Conservation (phyloP, 352 stramenopile species). For the Globisporangium megalacanthum region DNA sequence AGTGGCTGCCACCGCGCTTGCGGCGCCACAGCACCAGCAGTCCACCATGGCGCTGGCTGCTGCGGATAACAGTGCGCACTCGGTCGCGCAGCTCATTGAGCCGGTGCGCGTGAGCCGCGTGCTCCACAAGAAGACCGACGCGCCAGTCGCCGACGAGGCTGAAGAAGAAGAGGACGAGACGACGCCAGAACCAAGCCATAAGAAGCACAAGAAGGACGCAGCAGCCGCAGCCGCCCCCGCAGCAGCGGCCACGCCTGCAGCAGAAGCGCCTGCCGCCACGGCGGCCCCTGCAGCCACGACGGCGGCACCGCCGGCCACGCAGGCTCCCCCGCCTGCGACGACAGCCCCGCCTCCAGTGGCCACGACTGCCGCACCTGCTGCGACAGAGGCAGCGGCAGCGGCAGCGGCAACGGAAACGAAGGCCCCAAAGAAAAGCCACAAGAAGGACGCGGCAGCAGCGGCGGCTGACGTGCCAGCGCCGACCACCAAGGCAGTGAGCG, state of each 20-base stretch:
- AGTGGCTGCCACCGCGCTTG: constrained; percentile 36
- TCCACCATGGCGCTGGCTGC: constrained; percentile 11
- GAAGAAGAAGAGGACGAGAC: constrained; percentile 16
- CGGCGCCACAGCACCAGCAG: constrained; percentile 17
- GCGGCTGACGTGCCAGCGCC: neutral
- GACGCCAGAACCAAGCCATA: constrained; percentile 11
- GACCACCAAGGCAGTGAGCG: constrained; percentile 22
- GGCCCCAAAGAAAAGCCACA: constrained; percentile 23
- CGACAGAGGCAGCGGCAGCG: constrained; percentile 1
- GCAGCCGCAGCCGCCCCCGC: constrained; percentile 19
- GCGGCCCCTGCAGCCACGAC: constrained; percentile 9
- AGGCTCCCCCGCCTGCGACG: constrained; percentile 1
- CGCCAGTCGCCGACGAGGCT: constrained; percentile 12
- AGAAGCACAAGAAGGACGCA: constrained; percentile 29
- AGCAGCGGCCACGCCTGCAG: constrained; percentile 17
- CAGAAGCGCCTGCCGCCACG: constrained; percentile 26
- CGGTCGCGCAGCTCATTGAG: constrained; percentile 16
- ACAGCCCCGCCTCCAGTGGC: constrained; percentile 12
- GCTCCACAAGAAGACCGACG: constrained; percentile 20
- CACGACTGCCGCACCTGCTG: constrained; percentile 8
- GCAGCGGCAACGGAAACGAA: constrained; percentile 6
- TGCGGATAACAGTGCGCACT: constrained; percentile 15
- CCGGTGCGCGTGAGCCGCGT: constrained; percentile 24
- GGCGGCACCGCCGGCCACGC: constrained; percentile 5
- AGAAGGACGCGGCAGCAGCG: constrained; percentile 20